phyloP scores from a whole-genome alignment of 2,329 filamentous ascomycete genomes.

The Podosphaera aphanis region DNA sequence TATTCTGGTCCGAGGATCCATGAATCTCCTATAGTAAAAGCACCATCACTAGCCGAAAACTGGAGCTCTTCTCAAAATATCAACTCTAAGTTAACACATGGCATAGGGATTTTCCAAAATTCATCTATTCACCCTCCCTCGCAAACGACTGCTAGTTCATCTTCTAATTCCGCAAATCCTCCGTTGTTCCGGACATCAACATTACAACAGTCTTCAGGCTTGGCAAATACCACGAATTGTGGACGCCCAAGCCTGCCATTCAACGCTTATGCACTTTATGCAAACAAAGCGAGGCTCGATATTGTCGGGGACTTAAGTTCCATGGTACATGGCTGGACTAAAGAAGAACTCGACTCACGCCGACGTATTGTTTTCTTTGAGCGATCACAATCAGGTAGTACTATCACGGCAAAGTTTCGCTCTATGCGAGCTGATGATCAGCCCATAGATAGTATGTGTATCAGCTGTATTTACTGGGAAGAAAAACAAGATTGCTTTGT shows the following conservation, averaged over 20 bases:
- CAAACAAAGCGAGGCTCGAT: constrained; percentile 61
- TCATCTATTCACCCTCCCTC: constrained; percentile 9
- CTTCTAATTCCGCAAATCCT: constrained; percentile 22
- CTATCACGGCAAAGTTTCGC: constrained; percentile 58
- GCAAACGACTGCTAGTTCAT: constrained; percentile 10
- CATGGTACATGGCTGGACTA: constrained; percentile 67
- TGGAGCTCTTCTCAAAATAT: constrained; percentile 26
- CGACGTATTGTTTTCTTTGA: constrained; percentile 75
- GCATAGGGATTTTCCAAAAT: constrained; percentile 18
- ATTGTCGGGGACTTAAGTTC: constrained; percentile 63
- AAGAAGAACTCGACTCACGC: constrained; percentile 56
- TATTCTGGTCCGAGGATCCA: constrained; percentile 20
- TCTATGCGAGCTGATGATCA: constrained; percentile 59
- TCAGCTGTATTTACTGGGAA: constrained; percentile 95
- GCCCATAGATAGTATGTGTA: constrained; percentile 65
- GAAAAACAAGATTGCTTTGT: constrained; percentile 81
- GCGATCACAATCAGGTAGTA: constrained; percentile 59
- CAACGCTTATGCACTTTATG: constrained; percentile 42
- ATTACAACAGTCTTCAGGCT: constrained; percentile 28
- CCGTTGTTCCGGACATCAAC: constrained; percentile 45
- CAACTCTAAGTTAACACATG: constrained; percentile 19
- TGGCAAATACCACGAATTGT: constrained; percentile 23
- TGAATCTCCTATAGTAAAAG: constrained; percentile 21
- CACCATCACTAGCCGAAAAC: constrained; percentile 22
- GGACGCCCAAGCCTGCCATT: constrained; percentile 9